Percentiles rank a stretch among this genome's conserved stretches.
Conservation (phyloP, 2,329 filamentous ascomycete genomes). For the Apiospora malaysiana region DNA sequence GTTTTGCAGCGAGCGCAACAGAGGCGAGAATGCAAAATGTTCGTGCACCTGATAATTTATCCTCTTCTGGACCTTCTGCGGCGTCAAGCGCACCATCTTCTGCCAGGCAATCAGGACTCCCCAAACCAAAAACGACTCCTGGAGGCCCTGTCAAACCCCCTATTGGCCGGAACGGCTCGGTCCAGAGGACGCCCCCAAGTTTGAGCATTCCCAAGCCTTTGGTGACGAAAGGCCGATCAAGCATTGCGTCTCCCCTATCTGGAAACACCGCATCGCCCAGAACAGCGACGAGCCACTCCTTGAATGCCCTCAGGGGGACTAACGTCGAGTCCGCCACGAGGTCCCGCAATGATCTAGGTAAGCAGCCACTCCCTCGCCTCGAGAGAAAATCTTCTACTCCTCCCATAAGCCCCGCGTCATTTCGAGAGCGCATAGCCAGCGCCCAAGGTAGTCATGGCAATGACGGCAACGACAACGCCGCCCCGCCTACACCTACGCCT, state of each 20-base stretch:
- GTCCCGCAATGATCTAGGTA: background rate
- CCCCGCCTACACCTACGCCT: background rate
- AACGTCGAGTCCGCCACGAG: background rate
- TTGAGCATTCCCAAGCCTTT: background rate
- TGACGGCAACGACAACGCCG: background rate
- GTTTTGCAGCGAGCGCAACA: constrained; percentile 86
- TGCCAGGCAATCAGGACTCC: background rate
- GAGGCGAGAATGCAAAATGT: constrained; percentile 19
- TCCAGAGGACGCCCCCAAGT: background rate
- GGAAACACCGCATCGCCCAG: background rate
- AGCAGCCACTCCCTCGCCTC: background rate
- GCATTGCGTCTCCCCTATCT: background rate
- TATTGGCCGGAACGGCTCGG: background rate
- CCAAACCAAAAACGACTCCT: background rate
- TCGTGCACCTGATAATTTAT: background rate
- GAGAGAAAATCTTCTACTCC: background rate
- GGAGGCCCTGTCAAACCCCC: background rate
- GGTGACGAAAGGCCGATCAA: background rate
- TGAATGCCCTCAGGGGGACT: background rate
- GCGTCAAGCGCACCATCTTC: background rate
- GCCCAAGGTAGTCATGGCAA: background rate
- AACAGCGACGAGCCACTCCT: background rate
- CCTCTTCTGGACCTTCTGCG: background rate
- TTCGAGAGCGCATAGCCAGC: constrained; percentile 4
- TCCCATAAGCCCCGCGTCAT: background rate